phyloP scores from a whole-genome alignment of 2,329 filamentous ascomycete species.

The Neurospora sp. region DNA sequence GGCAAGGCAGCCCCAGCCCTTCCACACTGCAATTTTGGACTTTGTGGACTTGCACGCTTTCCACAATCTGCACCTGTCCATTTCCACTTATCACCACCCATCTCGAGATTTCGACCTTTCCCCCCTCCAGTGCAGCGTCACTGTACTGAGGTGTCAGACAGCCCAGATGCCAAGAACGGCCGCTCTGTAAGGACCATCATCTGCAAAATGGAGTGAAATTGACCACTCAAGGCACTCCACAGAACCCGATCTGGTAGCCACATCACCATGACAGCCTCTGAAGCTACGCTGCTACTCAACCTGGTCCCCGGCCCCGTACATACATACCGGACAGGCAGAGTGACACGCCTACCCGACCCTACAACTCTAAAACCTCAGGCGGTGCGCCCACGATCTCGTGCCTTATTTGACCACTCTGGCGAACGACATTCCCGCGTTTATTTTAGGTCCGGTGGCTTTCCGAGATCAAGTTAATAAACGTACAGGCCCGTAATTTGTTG shows the following conservation, averaged over 20 bases:
- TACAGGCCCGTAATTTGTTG: neutral
- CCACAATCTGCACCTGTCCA: neutral
- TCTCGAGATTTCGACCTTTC: neutral
- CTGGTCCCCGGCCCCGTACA: neutral
- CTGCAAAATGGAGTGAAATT: neutral
- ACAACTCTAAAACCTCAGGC: neutral
- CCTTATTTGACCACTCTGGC: neutral
- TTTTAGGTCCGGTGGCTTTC: neutral
- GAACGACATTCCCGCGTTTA: neutral
- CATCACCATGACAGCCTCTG: neutral
- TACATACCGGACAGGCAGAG: neutral
- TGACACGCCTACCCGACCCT: neutral
- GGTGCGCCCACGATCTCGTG: neutral
- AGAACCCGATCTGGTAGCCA: neutral
- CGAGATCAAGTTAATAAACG: neutral
- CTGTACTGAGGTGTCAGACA: neutral
- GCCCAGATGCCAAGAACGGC: neutral
- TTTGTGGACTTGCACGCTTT: neutral
- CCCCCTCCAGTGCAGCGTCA: neutral
- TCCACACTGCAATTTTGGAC: neutral
- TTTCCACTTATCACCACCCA: neutral
- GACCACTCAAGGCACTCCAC: neutral
- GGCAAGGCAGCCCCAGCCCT: neutral
- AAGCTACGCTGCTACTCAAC: neutral
- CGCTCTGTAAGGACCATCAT: neutral